These are phyloP conservation scores for Globisporangium megalacanthum DNA, from an alignment of 352 stramenopile species.

Conservation along the genomic window DNA sequence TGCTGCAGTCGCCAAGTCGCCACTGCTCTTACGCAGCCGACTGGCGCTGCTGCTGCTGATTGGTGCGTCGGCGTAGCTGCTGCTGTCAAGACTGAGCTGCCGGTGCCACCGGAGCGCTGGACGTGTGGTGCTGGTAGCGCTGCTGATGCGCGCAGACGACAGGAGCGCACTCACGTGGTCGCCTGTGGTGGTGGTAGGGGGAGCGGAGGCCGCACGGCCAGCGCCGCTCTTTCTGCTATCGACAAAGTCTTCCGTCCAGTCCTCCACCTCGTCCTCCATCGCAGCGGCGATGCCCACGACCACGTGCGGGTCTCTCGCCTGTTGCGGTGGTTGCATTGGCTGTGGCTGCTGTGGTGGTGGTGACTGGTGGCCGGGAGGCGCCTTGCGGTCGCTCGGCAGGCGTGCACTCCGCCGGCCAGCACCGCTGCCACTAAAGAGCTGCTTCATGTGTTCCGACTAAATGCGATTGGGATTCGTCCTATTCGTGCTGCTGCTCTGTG, in stretches of 20 bases:
- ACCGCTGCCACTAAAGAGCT: too few species aligned
- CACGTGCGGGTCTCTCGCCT: constrained; percentile 48
- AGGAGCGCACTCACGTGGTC: too few species aligned
- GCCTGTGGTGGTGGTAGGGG: too few species aligned
- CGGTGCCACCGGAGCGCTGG: constrained; percentile 26
- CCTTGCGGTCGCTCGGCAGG: too few species aligned
- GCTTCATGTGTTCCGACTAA: too few species aligned
- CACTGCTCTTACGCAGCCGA: constrained; percentile 26
- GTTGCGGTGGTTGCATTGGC: constrained; percentile 2
- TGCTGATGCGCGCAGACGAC: constrained; percentile 2
- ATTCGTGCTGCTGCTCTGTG: too few species aligned
- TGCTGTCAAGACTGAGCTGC: constrained; percentile 24
- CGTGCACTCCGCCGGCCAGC: too few species aligned
- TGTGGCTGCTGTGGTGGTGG: neutral
- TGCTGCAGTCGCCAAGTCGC: constrained; percentile 15
- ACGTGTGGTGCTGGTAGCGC: constrained; percentile 13
- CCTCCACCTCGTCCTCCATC: constrained; percentile 62
- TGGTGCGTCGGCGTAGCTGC: constrained; percentile 11
- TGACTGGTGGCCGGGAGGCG: too few species aligned
- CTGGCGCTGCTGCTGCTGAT: constrained; percentile 15
- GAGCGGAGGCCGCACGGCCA: neutral
- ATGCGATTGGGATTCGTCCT: too few species aligned
- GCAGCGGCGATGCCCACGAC: constrained; percentile 68
- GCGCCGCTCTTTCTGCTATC: constrained; percentile 11
- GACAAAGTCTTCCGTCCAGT: constrained; percentile 70